Evolutionary conservation across 345 rosid species (phyloP).

Genomic region (Eucalyptus camaldulensis): DNA sequence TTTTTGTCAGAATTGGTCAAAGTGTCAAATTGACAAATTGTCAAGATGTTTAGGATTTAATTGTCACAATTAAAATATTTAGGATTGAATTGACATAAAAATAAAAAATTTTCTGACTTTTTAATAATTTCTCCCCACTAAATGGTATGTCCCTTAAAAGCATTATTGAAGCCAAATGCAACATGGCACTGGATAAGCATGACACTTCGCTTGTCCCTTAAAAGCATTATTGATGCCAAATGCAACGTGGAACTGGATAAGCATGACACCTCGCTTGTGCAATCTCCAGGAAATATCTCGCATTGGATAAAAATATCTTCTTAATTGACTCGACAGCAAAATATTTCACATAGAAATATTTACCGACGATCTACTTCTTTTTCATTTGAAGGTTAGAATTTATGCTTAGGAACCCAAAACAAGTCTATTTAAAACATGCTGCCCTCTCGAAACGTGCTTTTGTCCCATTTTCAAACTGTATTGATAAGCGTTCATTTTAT

Average conservation of each 20-base stretch:
- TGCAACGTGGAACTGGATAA: not conserved
- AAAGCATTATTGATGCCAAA: not conserved
- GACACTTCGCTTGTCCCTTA: too few relatives aligned
- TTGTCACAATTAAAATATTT: fast-evolving
- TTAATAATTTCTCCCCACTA: not conserved
- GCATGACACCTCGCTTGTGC: not conserved
- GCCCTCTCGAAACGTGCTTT: not conserved
- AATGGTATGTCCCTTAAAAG: not conserved
- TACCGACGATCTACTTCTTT: not conserved
- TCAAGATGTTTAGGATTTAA: too few relatives aligned
- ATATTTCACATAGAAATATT: fast-evolving
- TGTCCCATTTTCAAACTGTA: not conserved
- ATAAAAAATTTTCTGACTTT: too few relatives aligned
- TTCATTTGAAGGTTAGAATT: not conserved
- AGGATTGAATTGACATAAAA: too few relatives aligned
- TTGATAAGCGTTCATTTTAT: not conserved
- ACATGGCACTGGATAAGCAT: not conserved
- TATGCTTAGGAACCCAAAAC: not conserved
- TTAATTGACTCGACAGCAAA: not conserved
- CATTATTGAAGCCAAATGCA: not conserved
- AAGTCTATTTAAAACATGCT: not conserved
- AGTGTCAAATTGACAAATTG: too few relatives aligned
- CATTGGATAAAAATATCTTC: not conserved
- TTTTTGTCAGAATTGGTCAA: too few relatives aligned
- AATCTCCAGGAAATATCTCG: not conserved